Conservation (phyloP, 2,329 filamentous ascomycete species). For the Aspergillus ibericus region DNA sequence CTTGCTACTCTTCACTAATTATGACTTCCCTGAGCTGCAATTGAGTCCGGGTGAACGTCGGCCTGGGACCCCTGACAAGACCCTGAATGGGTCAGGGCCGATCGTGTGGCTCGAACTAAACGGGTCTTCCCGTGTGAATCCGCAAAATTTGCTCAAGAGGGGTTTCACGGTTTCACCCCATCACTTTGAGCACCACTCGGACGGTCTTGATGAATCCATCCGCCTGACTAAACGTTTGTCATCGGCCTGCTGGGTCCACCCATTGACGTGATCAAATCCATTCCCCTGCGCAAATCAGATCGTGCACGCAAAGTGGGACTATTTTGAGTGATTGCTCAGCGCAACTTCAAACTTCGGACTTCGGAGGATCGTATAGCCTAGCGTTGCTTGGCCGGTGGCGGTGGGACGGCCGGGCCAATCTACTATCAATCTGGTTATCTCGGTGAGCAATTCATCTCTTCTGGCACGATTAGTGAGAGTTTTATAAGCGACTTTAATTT, state of each 20-base stretch:
- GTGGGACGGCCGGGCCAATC: background rate
- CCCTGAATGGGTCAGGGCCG: background rate
- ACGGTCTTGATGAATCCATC: background rate
- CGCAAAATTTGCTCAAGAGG: background rate
- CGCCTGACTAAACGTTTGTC: constrained; percentile 4
- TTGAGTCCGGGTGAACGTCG: too few relatives aligned
- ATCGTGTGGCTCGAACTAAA: background rate
- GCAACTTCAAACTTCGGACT: background rate
- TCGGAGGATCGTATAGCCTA: background rate
- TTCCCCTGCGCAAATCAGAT: background rate
- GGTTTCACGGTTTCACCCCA: background rate
- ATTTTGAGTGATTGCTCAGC: background rate
- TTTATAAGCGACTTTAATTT: background rate
- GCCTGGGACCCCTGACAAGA: background rate
- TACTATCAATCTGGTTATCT: background rate
- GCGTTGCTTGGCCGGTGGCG: background rate
- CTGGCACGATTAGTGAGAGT: too few relatives aligned
- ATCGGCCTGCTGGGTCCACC: background rate
- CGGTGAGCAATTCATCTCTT: background rate
- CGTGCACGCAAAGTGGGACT: background rate
- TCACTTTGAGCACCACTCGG: background rate
- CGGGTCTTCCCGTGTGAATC: background rate
- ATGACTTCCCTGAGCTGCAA: too few relatives aligned
- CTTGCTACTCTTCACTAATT: background rate
- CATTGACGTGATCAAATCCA: background rate